Base-by-base conservation (phyloP, 169 alveolate genomes). In the Cryptosporidium muris region DNA sequence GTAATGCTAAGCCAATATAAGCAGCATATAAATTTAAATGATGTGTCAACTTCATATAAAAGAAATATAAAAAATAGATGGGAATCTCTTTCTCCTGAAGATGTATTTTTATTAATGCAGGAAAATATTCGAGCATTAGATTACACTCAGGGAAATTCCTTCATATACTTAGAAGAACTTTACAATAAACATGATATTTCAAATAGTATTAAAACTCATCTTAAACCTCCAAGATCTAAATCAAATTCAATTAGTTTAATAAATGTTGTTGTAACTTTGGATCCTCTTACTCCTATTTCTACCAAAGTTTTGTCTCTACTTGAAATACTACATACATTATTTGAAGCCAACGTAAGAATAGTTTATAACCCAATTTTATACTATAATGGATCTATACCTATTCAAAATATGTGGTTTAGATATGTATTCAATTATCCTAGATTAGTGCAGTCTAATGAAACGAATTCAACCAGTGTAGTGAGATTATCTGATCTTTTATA, bases 391-490 rank as follows among this genome's bases (percentile, higher is more conserved):
- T 45, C 60, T 3, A 43, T 74, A 4, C 42, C 6, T 6, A 43
- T 74, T 8, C 6, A 25, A 5, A 40, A 74, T 58, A 56, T 68
- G 36, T 74, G 85, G 85, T 42, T 66, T 36, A 74, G 85, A 51
- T 74, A 74, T 36, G 85, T 74, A 43, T 74, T 74, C 60, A 74
- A 74, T 25, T 74, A 74, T 43, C 85, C 85, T 43, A 54, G 60
- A 4, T 51, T 74, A 9, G n/a, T n/a, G 37, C 38, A 74, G 52
- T 36, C 11, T 8, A 38, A 43, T 1, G 63, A 60, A 8, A 7
- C 12, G 12, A 64, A 64, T n/a, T 34, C 6, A 60, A 16, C 6
- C 11, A 34, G 11, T 38, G 12, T 3, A 60, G 43, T 37, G 2
- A 66, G 45, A 7, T 66, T 66, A 38, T 42, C 51, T 12, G 66